Base-by-base conservation (phyloP, 805 yeast genomes). In the Metschnikowia matae region DNA sequence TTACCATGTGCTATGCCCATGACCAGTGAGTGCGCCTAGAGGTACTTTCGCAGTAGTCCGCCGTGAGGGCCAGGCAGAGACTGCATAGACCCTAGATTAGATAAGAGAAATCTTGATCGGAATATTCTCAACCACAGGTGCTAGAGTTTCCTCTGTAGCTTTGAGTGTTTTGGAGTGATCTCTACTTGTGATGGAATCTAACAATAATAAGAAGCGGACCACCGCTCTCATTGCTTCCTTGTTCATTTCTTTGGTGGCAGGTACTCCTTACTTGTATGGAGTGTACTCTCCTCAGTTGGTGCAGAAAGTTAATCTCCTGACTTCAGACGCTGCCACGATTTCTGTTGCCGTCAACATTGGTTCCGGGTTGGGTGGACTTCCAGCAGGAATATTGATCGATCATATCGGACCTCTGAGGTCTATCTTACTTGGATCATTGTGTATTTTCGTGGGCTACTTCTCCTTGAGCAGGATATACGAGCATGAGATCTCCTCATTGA, bases 241-340 rank as follows among this genome's bases (percentile, higher is more conserved):
- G 13, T 60, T 84, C 15, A 83, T 83, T 7, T 78, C 87, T 0
- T 59, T 85, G 43, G 89, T 85, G 0, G 77, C 89, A 3, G 92
- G 94, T 2, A 85, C 90, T 2, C 87, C 89, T 0, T 87, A 87
- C 58, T 68, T 85, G 13, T 87, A 82, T 62, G 87, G 91, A 0
- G 80, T 82, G n/a, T 87, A 81, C 61, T 83, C 89, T 1, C 91
- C 92, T 1, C 90, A 86, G 61, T 68, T 87, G 54, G 75, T 84
- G 26, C 68, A 72, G 23, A 68, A 75, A 56, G 80, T 85, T 21
- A 76, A 81, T 0, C 71, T 86, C 26, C 76, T 84, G 0, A 77
- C 85, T 0, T 70, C 81, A 0, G 81, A 80, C 54, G 80, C 89
- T 6, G 87, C 90, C 2, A 75, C 79, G 13, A 71, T 87, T 4